Conservation (phyloP, 192 early-diverging fungal species). For the Gonapodya sp. region DNA sequence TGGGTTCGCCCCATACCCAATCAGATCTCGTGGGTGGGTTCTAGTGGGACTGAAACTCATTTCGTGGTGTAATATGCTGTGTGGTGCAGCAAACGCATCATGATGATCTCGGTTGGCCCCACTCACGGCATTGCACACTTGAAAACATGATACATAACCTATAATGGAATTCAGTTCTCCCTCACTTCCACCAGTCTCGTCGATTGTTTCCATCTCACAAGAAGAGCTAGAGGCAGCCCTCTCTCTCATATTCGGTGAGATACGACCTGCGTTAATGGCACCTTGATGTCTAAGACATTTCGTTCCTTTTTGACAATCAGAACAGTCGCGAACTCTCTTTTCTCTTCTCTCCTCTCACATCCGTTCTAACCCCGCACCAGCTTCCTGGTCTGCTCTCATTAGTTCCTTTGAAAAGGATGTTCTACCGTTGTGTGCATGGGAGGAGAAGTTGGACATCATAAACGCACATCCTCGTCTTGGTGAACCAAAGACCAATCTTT, state of each 20-base stretch:
- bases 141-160: too few species aligned
- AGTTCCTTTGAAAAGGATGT: not conserved
- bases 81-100: too few species aligned
- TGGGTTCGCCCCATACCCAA: conserved; percentile 30
- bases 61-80: too few species aligned
- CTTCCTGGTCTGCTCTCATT: not conserved
- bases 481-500: conserved; percentile 55
- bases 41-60: too few species aligned
- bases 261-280: too few species aligned
- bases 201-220: not conserved
- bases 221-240: not conserved
- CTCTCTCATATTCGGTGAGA: not conserved
- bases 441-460: conserved; percentile 67
- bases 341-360: not conserved
- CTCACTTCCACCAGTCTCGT: not conserved
- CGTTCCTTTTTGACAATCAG: not conserved
- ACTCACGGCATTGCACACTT: too few species aligned
- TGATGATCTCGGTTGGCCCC: too few species aligned
- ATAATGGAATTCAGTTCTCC: too few species aligned
- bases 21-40: conserved; percentile 22
- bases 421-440: not conserved
- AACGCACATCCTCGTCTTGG: conserved; percentile 89
- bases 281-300: too few species aligned
- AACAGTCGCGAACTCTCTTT: not conserved
- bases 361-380: not conserved